These are phyloP conservation scores for Nakazawaea populi DNA, from an alignment of 805 yeast genomes.

Conservation along the genomic window DNA sequence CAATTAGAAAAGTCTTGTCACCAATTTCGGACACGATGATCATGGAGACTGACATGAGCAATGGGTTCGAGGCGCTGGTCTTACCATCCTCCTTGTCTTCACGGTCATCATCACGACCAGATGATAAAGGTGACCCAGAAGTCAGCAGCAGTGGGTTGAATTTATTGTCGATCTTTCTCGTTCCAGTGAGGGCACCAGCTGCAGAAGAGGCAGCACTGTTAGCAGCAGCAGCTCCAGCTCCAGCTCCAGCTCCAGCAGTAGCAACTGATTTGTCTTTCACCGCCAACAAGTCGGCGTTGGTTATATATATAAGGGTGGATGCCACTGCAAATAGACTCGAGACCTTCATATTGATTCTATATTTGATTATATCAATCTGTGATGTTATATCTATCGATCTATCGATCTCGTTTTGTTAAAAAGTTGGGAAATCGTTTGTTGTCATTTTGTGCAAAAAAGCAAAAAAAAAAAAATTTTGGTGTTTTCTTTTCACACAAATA, in stretches of 20 bases:
- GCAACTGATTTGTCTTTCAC: neutral
- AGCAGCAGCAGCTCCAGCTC: too few species aligned
- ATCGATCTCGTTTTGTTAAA: too few species aligned
- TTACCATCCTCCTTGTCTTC: neutral
- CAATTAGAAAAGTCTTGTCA: slow-evolving; percentile 93
- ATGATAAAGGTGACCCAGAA: neutral
- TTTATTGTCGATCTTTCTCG: neutral
- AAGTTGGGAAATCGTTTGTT: too few species aligned
- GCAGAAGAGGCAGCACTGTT: too few species aligned
- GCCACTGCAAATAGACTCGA: neutral
- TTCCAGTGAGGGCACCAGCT: neutral
- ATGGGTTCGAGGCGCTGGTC: slow-evolving; percentile 34
- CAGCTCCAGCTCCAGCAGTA: neutral
- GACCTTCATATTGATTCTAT: neutral
- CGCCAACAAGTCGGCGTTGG: neutral
- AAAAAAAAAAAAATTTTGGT: too few species aligned
- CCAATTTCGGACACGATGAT: slow-evolving; percentile 94
- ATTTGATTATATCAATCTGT: too few species aligned
- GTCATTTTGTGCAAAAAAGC: too few species aligned
- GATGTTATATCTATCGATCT: too few species aligned
- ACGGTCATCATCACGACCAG: neutral
- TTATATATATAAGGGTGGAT: neutral
- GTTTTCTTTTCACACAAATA: too few species aligned
- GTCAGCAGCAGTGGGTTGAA: neutral
- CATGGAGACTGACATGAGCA: slow-evolving; percentile 83